These are phyloP conservation scores for Austroboletus eburneus DNA, from an alignment of 768 basidiomycete species.

Conservation along the genomic window DNA sequence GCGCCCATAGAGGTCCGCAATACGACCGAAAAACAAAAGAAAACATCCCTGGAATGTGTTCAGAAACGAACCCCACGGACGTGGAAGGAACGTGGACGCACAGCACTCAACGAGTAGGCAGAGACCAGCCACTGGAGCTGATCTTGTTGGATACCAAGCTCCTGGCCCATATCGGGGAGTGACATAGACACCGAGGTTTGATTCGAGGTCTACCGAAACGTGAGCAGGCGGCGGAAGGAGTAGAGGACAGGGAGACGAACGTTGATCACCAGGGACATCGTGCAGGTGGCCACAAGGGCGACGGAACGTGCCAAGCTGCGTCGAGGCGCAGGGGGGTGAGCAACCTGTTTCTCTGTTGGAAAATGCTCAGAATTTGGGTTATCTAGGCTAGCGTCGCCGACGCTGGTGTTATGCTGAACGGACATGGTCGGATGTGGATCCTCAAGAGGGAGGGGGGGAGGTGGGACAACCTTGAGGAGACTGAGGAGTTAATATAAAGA, in stretches of 20 bases:
- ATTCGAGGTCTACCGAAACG: conserved; percentile 26
- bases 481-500: background rate
- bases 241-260: conserved; percentile 18
- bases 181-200: conserved; percentile 47
- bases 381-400: conserved; percentile 12
- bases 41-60: conserved; percentile 61
- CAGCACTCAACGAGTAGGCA: conserved; percentile 65
- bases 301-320: conserved; percentile 27
- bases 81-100: conserved; percentile 29
- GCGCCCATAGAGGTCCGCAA: conserved; percentile 78
- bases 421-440: conserved; percentile 7
- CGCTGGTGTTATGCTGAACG: background rate
- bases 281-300: conserved; percentile 35
- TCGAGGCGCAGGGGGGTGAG: background rate
- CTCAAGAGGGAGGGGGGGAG: background rate
- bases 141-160: conserved; percentile 45
- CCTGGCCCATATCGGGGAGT: conserved; percentile 47
- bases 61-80: conserved; percentile 1
- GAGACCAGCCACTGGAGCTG: conserved; percentile 65
- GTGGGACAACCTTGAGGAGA: conserved; percentile 1
- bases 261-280: conserved; percentile 36
- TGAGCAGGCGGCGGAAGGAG: conserved; percentile 4
- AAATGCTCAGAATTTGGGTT: conserved; percentile 6
- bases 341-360: conserved; percentile 1
- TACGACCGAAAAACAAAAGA: conserved; percentile 69